phyloP scores from a whole-genome alignment of 176 grass and related monocot genomes.

The Bolboschoenus planiculmis region DNA sequence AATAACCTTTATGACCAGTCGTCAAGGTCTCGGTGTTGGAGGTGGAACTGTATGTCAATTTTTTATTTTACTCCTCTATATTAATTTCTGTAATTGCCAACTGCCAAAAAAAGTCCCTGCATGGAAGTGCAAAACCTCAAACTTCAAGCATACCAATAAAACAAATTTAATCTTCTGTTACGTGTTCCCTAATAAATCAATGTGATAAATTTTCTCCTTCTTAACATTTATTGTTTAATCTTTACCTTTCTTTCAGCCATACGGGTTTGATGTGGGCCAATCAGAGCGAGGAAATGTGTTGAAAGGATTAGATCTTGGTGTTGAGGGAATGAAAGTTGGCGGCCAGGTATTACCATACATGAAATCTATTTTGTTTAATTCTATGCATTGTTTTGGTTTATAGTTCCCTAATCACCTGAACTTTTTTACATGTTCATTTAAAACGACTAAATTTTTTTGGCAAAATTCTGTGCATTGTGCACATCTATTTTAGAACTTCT shows the following conservation, averaged over 20 bases:
- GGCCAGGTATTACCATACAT: constrained; percentile 55
- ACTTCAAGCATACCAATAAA: neutral
- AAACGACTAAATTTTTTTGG: no score
- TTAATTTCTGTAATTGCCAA: neutral
- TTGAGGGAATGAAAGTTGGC: constrained; percentile 94
- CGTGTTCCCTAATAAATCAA: no score
- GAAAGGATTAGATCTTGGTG: constrained; percentile 93
- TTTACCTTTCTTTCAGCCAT: constrained; percentile 54
- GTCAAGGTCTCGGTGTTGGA: constrained; percentile 83
- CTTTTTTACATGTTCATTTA: neutral
- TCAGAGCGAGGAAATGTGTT: constrained; percentile 85
- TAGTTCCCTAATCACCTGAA: neutral
- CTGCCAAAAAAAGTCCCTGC: neutral
- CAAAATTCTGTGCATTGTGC: no score
- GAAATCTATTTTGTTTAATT: neutral
- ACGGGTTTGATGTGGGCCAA: constrained; percentile 93
- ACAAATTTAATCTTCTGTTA: no score
- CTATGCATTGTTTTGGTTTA: neutral
- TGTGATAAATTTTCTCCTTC: no score
- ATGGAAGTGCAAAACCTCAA: neutral
- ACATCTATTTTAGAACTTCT: no score
- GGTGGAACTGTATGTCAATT: constrained; percentile 70
- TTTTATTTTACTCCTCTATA: constrained; percentile 4
- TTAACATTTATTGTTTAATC: neutral
- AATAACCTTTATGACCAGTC: constrained; percentile 97